phyloP scores from a whole-genome alignment of 352 stramenopile species.

The Globisporangium echinulatum region DNA sequence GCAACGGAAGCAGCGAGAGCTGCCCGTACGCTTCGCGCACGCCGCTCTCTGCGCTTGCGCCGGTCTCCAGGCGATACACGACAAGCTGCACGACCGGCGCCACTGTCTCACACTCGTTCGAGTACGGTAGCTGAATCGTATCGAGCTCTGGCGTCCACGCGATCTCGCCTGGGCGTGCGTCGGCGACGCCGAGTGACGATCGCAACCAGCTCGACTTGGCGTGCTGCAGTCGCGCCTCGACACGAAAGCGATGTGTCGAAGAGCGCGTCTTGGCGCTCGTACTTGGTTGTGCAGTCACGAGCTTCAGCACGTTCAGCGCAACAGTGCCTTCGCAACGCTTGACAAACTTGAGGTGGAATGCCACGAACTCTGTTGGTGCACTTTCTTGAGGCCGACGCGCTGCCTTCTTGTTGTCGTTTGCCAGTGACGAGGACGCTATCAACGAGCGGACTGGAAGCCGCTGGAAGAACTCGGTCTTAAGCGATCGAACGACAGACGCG shows the following conservation, averaged over 20 bases:
- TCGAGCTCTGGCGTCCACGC: slow-evolving; percentile 10
- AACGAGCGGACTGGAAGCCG: background rate
- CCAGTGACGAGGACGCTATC: background rate
- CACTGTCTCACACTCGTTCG: slow-evolving; percentile 17
- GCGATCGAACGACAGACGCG: background rate
- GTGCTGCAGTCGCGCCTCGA: slow-evolving; percentile 5
- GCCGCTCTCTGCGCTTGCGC: slow-evolving; percentile 13
- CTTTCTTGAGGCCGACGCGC: background rate
- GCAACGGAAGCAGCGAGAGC: slow-evolving; percentile 16
- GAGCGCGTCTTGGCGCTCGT: background rate
- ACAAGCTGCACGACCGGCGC: slow-evolving; percentile 27
- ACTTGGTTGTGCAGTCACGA: background rate
- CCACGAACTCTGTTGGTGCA: background rate
- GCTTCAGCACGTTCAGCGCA: slow-evolving; percentile 1
- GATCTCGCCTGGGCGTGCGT: slow-evolving; percentile 6
- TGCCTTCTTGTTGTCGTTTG: background rate
- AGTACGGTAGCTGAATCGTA: slow-evolving; percentile 17
- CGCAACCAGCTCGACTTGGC: slow-evolving; percentile 4
- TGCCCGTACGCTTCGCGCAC: slow-evolving; percentile 17
- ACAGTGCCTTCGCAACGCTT: slow-evolving; percentile 4
- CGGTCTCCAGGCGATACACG: slow-evolving; percentile 14
- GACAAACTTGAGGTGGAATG: slow-evolving; percentile 9
- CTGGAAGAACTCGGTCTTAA: slow-evolving; percentile 11
- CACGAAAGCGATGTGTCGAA: slow-evolving; percentile 1
- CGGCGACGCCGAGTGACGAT: slow-evolving; percentile 4